Conservation (phyloP, 805 yeast genomes). For the Ogataea wickerhamii region DNA sequence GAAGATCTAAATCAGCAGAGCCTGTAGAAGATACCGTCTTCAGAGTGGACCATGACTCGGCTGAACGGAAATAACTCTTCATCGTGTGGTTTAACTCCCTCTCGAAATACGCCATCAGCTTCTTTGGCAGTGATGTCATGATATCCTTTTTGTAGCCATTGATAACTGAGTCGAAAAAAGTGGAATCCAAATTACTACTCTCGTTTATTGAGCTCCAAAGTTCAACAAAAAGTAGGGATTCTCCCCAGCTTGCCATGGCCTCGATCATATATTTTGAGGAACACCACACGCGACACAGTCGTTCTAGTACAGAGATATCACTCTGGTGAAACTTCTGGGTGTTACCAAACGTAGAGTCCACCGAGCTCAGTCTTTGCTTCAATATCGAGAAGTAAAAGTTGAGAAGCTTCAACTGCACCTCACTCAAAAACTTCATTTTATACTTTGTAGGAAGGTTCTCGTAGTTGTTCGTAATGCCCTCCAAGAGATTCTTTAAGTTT, state of each 20-base stretch:
- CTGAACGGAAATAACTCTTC: constrained; percentile 34
- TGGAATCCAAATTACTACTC: constrained; percentile 24
- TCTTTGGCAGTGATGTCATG: constrained; percentile 26
- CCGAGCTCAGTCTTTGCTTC: constrained; percentile 38
- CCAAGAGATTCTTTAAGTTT: constrained; percentile 53
- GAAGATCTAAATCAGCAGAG: constrained; percentile 22
- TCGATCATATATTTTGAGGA: constrained; percentile 35
- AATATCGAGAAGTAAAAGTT: constrained; percentile 48
- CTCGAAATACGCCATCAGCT: constrained; percentile 32
- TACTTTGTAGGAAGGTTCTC: constrained; percentile 47
- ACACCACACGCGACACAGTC: constrained; percentile 40
- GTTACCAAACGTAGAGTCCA: constrained; percentile 36
- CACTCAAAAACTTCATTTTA: constrained; percentile 53
- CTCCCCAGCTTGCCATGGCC: constrained; percentile 41
- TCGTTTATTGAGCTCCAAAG: constrained; percentile 35
- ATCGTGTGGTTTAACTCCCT: constrained; percentile 35
- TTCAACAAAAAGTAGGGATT: constrained; percentile 39
- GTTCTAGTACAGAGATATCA: constrained; percentile 31
- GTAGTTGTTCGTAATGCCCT: constrained; percentile 54
- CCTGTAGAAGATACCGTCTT: constrained; percentile 12
- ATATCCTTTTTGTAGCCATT: constrained; percentile 34
- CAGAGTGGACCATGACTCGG: constrained; percentile 27
- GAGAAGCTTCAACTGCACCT: constrained; percentile 54
- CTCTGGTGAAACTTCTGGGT: constrained; percentile 8
- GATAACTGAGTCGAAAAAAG: constrained; percentile 44